Conservation (phyloP, 148 eudicot genomes). For the Pharnaceum exiguum region DNA sequence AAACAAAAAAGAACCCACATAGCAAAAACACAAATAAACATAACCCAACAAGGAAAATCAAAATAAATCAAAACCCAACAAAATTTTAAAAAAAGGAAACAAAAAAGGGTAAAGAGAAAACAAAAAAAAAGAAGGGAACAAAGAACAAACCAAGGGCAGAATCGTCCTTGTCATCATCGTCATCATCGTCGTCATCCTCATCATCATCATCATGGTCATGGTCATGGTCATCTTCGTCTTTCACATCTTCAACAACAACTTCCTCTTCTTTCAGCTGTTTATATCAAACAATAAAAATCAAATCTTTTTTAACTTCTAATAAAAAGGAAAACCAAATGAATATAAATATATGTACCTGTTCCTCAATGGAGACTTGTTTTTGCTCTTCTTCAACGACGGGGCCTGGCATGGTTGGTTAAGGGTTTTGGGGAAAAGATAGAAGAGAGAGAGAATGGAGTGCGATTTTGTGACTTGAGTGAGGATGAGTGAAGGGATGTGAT, state of each 20-base stretch:
- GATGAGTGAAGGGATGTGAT: no score
- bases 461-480: no score
- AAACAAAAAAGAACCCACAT: no score
- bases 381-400: slow-evolving; percentile 53
- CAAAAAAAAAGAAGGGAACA: background rate
- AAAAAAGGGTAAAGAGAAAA: no score
- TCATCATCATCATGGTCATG: slow-evolving; percentile 39
- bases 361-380: slow-evolving; percentile 23
- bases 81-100: background rate
- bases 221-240: slow-evolving; percentile 38
- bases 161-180: slow-evolving; percentile 61
- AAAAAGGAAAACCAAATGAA: background rate
- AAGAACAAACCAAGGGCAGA: slow-evolving; percentile 28
- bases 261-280: slow-evolving; percentile 21
- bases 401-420: slow-evolving; percentile 57
- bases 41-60: background rate
- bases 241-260: slow-evolving; percentile 34
- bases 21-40: background rate
- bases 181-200: slow-evolving; percentile 44
- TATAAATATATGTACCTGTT: slow-evolving; percentile 16
- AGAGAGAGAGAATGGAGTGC: no score
- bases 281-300: background rate
- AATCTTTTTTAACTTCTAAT: background rate
- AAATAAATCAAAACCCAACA: background rate
- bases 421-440: background rate